These are phyloP conservation scores for Glycine soja DNA, from an alignment of 306 rosid species.

Conservation along the genomic window DNA sequence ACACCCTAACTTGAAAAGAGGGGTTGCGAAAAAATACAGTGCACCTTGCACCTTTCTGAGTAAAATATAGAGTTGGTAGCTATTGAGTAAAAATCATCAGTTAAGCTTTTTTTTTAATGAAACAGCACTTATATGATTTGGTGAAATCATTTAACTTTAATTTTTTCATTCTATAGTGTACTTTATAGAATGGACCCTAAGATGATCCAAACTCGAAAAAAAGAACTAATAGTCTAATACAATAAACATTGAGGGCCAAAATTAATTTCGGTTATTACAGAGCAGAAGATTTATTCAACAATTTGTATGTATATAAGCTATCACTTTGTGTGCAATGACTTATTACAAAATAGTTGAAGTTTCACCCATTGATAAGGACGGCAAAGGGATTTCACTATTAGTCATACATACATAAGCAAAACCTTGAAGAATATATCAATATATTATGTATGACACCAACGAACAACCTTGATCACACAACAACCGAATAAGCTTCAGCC, in stretches of 20 bases:
- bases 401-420: constrained; percentile 33
- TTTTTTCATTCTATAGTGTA: constrained; percentile 18
- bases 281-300: background rate
- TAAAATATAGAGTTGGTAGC: constrained; percentile 6
- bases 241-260: constrained; percentile 11
- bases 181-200: background rate
- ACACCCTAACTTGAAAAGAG: background rate
- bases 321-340: constrained; percentile 5
- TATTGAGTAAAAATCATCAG: background rate
- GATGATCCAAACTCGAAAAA: constrained; percentile 15
- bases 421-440: constrained; percentile 15
- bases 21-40: background rate
- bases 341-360: background rate
- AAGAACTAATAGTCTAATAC: background rate
- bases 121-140: background rate
- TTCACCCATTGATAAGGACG: background rate
- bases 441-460: background rate
- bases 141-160: background rate
- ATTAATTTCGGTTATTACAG: background rate
- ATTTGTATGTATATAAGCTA: background rate
- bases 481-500: background rate
- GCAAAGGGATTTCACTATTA: constrained; percentile 19
- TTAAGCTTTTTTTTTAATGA: background rate
- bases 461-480: constrained; percentile 12
- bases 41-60: background rate